These are phyloP conservation scores for Juglanconis juglandina DNA, from an alignment of 2,329 filamentous ascomycete species.

Conservation along the genomic window DNA sequence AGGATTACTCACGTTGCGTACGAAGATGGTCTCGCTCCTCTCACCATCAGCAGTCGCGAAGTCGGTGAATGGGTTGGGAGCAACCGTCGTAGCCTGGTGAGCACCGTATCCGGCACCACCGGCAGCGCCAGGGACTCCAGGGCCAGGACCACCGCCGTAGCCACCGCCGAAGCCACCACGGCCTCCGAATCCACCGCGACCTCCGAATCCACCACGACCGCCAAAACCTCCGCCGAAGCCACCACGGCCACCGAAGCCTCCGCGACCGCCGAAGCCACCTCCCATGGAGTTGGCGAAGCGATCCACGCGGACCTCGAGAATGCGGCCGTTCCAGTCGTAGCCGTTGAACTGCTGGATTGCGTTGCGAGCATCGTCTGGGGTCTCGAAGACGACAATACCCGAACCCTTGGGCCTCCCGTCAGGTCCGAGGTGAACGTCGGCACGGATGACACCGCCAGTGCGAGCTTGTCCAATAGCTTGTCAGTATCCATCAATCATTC, in stretches of 20 bases:
- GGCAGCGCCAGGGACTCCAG: conserved; percentile 35
- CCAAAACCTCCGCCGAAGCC: conserved; percentile 56
- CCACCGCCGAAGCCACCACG: conserved; percentile 43
- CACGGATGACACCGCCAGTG: conserved; percentile 80
- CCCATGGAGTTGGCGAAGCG: conserved; percentile 69
- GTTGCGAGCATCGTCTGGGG: conserved; percentile 85
- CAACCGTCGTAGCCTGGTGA: conserved; percentile 47
- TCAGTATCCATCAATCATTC: background rate
- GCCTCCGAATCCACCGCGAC: conserved; percentile 40
- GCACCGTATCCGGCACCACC: conserved; percentile 45
- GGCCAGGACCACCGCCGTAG: conserved; percentile 41
- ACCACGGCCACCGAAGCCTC: conserved; percentile 54
- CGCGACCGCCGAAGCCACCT: conserved; percentile 54
- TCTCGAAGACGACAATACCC: conserved; percentile 95
- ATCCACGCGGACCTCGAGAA: conserved; percentile 93
- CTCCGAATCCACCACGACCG: conserved; percentile 44
- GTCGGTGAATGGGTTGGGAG: conserved; percentile 89
- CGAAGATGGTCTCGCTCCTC: conserved; percentile 80
- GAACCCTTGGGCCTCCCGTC: conserved; percentile 95
- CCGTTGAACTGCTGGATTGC: conserved; percentile 98
- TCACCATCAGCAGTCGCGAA: conserved; percentile 85
- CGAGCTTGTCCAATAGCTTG: conserved; percentile 35
- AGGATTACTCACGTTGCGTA: conserved; percentile 76
- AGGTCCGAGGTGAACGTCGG: conserved; percentile 88
- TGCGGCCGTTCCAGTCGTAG: conserved; percentile 95